Conservation (phyloP, 148 eudicot species). For the Vaccinium corymbosum region DNA sequence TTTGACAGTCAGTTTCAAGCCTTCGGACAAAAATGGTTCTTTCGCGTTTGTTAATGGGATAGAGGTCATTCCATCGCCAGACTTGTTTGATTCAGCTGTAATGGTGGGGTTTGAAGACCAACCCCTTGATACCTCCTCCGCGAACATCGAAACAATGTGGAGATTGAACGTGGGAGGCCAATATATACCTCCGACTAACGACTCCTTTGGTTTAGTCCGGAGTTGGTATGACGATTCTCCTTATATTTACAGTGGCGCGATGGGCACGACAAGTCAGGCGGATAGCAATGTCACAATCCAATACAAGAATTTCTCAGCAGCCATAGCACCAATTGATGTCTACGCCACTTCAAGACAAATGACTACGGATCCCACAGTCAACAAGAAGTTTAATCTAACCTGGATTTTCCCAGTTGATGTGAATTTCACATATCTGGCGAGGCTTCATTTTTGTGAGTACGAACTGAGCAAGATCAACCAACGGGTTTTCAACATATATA, state of each 20-base stretch:
- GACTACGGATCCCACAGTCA: conserved; percentile 64
- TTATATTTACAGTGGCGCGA: conserved; percentile 44
- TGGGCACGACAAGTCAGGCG: conserved; percentile 45
- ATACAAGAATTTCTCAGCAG: conserved; percentile 27
- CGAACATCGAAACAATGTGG: conserved; percentile 45
- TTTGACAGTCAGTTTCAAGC: conserved; percentile 45
- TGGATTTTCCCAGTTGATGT: conserved; percentile 67
- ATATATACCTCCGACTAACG: conserved; percentile 58
- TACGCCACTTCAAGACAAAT: conserved; percentile 58
- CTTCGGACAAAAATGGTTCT: conserved; percentile 41
- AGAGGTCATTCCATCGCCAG: conserved; percentile 50
- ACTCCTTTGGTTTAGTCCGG: conserved; percentile 54
- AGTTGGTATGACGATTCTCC: conserved; percentile 94
- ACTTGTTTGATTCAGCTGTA: conserved; percentile 34
- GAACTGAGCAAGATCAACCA: conserved; percentile 38
- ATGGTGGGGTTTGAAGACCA: conserved; percentile 50
- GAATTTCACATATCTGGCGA: conserved; percentile 49
- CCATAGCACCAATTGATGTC: conserved; percentile 59
- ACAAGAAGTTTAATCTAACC: conserved; percentile 52
- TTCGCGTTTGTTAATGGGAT: conserved; percentile 76
- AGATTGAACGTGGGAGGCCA: conserved; percentile 85
- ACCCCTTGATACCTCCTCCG: conserved; percentile 21
- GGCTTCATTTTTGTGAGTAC: conserved; percentile 76
- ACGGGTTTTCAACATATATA: conserved; percentile 49
- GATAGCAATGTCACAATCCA: conserved; percentile 14